Base-by-base conservation (phyloP, 441 rosid genomes). In the Hypseocharis bilobata region DNA sequence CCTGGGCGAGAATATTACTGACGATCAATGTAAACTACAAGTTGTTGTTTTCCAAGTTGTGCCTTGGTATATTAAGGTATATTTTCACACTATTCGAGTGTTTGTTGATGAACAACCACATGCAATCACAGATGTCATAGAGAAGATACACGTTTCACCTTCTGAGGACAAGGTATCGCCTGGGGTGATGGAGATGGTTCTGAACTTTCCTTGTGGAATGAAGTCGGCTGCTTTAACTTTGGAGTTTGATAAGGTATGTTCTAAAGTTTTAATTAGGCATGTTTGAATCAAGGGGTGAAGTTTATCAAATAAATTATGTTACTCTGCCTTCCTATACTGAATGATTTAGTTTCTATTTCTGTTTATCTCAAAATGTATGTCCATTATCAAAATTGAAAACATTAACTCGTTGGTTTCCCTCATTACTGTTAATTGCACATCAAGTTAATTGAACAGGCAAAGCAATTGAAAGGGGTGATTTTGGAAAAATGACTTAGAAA, bases 11-110 rank as follows among this genome's bases (percentile, higher is more conserved):
- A 60, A 73, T 68, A 14, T 56, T 63, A 22, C 36, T 22, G 45
- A 60, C 55, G 78, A 78, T 51, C 74, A 55, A 23, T 82, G 91
- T 74, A 71, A 77, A 59, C 42, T 93, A 68, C 84, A 67, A 73
- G 93, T 79, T 62, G 77, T 84, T 77, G 55, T 93, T 34, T 87
- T 93, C 75, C 97, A 93, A 84, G 88, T 91, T 72, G 93, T 91
- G 64, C 99, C 97, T 20, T 93, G 99, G 99, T 87, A 93, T 78
- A 69, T 91, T 42, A 93, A 88, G 78, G 92, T 93, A 34, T 93
- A 91, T 70, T 85, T 72, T 70, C 97, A 91, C 72, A 83, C 92
- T 28, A 78, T 91, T 32, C 82, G 74, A 74, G 73, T 93, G 32
- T 84, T 83, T 75, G 83, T 93, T 72, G 92, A 93, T 79, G 86